Evolutionary conservation across 1,284 basidiomycete genomes (phyloP), one percentile per base, ranked within the genome.

Genomic region (Ceratobasidium sp.): DNA sequence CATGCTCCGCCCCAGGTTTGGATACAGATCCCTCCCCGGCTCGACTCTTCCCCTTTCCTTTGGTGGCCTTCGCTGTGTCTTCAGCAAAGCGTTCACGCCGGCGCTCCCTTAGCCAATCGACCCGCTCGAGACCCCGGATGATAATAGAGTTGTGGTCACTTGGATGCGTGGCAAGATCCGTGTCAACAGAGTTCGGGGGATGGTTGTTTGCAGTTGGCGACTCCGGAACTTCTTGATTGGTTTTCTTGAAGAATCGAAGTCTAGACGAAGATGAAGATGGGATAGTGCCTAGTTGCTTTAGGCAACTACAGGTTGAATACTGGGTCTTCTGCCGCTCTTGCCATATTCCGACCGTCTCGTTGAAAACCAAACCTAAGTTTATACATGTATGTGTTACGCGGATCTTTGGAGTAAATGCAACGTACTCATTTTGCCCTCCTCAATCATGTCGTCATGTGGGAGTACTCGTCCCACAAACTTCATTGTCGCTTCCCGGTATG

Each of bases 141-240:
- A 66, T 13, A n/a, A 66, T 28, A 46, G 63, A 66, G 42, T 23
- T 66, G n/a, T 66, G 63, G 20, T 66, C 63, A 23, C 63, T 66
- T 9, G 63, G 63, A 18, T 66, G 63, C 4, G 63, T 66, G 20
- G 63, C 63, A 7, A 66, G 63, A 20, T 28, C n/a, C 10, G 63
- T 49, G 44, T 66, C 49, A 7, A 66, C 63, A 3, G 63, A 66
- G 44, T 66, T 49, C n/a, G 63, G 63, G 12, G 63, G 63, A 49
- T 66, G 44, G 44, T 66, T 66, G 42, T 28, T 26, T 40, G n/a
- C n/a, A n/a, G 42, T 46, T 13, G 42, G 12, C 5, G 20, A 10
- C 10, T 46, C n/a, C 7, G 44, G n/a, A 23, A 44, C 13, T 44
- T 66, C 63, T 40, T 12, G 40, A 9, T 28, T 66, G 2, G 63